Evolutionary conservation across 768 basidiomycete species (phyloP).

Genomic region (Pleurotus tuoliensis): DNA sequence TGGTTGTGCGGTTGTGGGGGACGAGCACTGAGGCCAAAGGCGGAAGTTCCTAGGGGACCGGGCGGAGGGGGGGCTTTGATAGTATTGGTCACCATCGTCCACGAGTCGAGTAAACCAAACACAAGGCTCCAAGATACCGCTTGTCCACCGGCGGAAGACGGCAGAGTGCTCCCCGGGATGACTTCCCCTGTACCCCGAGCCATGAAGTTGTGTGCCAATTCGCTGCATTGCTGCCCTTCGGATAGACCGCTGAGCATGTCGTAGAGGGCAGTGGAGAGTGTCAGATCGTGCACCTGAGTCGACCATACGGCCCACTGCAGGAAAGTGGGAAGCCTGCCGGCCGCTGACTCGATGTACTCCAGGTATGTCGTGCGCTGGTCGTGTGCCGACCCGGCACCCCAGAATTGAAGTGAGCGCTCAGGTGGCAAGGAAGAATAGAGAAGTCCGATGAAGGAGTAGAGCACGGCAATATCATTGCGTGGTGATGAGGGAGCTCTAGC

Average conservation of each 20-base stretch:
- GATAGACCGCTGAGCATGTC: slow-evolving; percentile 87
- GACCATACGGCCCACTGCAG: slow-evolving; percentile 91
- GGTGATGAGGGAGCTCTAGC: slow-evolving; percentile 39
- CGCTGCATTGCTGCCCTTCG: slow-evolving; percentile 81
- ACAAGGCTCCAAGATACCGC: slow-evolving; percentile 77
- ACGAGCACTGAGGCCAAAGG: slow-evolving; percentile 14
- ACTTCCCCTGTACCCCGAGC: slow-evolving; percentile 71
- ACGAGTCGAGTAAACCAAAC: slow-evolving; percentile 72
- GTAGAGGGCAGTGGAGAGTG: slow-evolving; percentile 76
- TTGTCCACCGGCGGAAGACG: slow-evolving; percentile 42
- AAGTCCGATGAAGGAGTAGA: slow-evolving; percentile 81
- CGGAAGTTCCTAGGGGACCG: slow-evolving; percentile 22
- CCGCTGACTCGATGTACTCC: slow-evolving; percentile 56
- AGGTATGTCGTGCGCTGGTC: slow-evolving; percentile 48
- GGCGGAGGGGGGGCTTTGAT: slow-evolving; percentile 44
- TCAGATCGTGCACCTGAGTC: slow-evolving; percentile 66
- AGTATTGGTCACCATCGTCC: slow-evolving; percentile 53
- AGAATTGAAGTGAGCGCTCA: slow-evolving; percentile 82
- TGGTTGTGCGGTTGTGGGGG: slow-evolving; percentile 34
- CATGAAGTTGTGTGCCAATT: slow-evolving; percentile 86
- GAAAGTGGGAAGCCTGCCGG: slow-evolving; percentile 67
- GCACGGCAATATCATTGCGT: slow-evolving; percentile 79
- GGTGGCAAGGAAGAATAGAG: slow-evolving; percentile 71
- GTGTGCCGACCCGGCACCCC: slow-evolving; percentile 59
- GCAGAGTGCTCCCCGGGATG: slow-evolving; percentile 53